Conservation (phyloP, 164 flowering plant species). For the Macadamia integrifolia region DNA sequence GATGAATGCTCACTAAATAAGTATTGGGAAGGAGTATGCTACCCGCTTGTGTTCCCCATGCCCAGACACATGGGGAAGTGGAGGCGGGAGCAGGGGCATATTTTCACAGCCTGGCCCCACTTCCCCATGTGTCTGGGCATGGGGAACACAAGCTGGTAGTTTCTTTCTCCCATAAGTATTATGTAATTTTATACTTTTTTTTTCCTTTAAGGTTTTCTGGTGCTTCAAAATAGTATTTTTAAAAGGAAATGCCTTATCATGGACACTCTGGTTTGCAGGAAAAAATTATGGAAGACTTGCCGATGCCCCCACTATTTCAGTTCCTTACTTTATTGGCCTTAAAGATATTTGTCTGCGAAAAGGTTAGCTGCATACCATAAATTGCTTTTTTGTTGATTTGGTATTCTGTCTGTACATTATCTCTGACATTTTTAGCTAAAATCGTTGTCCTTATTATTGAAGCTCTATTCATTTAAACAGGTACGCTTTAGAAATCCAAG, state of each 20-base stretch:
- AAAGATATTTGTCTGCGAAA: conserved; percentile 60
- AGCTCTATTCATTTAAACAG: too few relatives aligned
- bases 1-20: background rate
- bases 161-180: background rate
- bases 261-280: conserved; percentile 41
- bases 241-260: conserved; percentile 8
- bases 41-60: too few relatives aligned
- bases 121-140: too few relatives aligned
- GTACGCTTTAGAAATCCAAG: too few relatives aligned
- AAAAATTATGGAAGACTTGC: conserved; percentile 53
- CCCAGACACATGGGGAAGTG: too few relatives aligned
- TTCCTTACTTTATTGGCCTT: conserved; percentile 82
- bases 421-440: background rate
- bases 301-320: conserved; percentile 91
- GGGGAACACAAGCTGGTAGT: too few relatives aligned
- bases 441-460: too few relatives aligned
- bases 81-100: too few relatives aligned
- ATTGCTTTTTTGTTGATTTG: background rate
- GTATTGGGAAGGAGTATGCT: too few relatives aligned
- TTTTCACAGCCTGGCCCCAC: too few relatives aligned
- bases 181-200: background rate
- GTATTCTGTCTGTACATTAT: background rate
- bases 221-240: conserved; percentile 4
- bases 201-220: background rate
- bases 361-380: conserved; percentile 34